Percentiles rank a stretch among this genome's conserved stretches.
Evolutionary conservation across 2,329 filamentous ascomycete genomes (phyloP).

Genomic region (Orbilia brochopaga): DNA sequence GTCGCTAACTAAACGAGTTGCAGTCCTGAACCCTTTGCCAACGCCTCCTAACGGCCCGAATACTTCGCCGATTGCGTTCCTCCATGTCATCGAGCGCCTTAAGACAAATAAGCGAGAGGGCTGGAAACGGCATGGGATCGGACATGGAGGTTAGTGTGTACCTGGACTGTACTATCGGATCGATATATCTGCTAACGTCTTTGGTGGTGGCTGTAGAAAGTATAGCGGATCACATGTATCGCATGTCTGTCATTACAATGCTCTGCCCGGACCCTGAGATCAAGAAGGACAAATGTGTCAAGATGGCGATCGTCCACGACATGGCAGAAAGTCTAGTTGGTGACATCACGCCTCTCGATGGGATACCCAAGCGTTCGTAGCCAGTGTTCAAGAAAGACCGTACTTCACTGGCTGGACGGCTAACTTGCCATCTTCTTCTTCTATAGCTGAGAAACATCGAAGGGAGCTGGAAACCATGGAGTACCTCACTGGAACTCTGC

Average conservation of each 20-base stretch:
- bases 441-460: constrained; percentile 74
- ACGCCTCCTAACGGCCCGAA: constrained; percentile 68
- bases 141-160: constrained; percentile 54
- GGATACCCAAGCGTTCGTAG: constrained; percentile 69
- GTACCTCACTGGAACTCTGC: constrained; percentile 75
- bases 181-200: background rate
- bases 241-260: constrained; percentile 96
- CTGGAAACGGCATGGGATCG: constrained; percentile 86
- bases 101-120: constrained; percentile 97
- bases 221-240: constrained; percentile 98
- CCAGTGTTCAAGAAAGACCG: background rate
- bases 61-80: constrained; percentile 82
- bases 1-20: constrained; percentile 1
- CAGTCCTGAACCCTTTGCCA: constrained; percentile 70
- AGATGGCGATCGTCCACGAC: constrained; percentile 95
- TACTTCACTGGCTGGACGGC: background rate
- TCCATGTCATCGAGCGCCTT: constrained; percentile 89
- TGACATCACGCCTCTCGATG: constrained; percentile 93
- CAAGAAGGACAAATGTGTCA: constrained; percentile 83
- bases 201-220: constrained; percentile 66
- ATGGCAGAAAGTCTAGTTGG: constrained; percentile 96
- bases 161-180: background rate
- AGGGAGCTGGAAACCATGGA: constrained; percentile 91
- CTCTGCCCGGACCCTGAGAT: constrained; percentile 75
- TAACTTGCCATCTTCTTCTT: constrained; percentile 51